Conservation (phyloP, 768 basidiomycete genomes). For the Galerina sulciceps region DNA sequence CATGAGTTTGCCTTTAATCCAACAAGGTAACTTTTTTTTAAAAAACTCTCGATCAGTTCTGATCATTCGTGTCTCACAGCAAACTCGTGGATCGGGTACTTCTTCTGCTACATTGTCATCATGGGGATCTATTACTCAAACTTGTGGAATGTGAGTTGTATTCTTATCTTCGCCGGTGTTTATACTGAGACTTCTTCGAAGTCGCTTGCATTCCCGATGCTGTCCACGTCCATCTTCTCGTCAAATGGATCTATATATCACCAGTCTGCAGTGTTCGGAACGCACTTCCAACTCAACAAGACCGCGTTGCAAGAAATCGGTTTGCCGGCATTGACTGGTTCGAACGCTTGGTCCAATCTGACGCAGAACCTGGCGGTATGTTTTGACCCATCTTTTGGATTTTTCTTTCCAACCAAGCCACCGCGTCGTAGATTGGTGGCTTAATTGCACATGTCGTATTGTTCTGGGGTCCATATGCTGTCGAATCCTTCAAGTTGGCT, state of each 20-base stretch:
- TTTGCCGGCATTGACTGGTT: constrained; percentile 52
- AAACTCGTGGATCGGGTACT: constrained; percentile 61
- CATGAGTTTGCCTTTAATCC: constrained; percentile 57
- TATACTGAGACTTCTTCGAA: constrained; percentile 23
- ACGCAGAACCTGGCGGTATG: constrained; percentile 51
- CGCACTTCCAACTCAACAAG: constrained; percentile 53
- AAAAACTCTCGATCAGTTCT: not conserved
- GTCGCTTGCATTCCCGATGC: constrained; percentile 60
- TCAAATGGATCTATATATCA: constrained; percentile 58
- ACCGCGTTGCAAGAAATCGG: constrained; percentile 57
- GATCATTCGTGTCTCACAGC: constrained; percentile 29
- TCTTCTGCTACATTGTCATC: constrained; percentile 55
- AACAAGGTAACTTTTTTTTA: constrained; percentile 50
- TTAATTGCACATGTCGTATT: constrained; percentile 58
- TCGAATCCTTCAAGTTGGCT: constrained; percentile 53
- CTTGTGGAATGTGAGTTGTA: constrained; percentile 53
- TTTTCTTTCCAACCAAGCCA: not conserved
- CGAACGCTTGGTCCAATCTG: constrained; percentile 56
- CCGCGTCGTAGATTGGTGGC: constrained; percentile 52
- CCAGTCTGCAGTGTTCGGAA: constrained; percentile 57
- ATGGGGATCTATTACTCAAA: constrained; percentile 68
- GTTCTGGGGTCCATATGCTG: constrained; percentile 60
- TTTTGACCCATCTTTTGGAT: not conserved
- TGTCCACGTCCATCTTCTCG: constrained; percentile 62
- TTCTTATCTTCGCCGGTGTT: not conserved